These are phyloP conservation scores for Lophium mytilinum DNA, from an alignment of 495 filamentous ascomycete genomes.

Conservation along the genomic window DNA sequence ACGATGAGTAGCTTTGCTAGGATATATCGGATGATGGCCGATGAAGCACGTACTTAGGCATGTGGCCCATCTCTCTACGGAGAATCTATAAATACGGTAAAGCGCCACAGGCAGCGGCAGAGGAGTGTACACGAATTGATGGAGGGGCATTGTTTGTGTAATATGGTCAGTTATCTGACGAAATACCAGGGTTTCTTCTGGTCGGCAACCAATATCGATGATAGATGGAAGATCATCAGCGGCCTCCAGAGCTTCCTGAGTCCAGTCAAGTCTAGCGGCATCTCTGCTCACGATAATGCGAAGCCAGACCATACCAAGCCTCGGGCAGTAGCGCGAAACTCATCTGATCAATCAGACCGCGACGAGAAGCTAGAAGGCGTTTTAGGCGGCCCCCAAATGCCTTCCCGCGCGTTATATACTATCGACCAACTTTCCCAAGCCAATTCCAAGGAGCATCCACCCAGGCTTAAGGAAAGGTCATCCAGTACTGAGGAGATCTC, in stretches of 20 bases:
- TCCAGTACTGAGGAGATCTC: too few relatives aligned
- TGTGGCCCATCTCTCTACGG: too few relatives aligned
- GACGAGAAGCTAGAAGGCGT: not conserved
- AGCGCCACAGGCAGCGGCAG: too few relatives aligned
- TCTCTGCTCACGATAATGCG: not conserved
- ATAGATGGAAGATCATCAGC: not conserved
- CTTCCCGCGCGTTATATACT: not conserved
- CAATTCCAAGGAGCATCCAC: too few relatives aligned
- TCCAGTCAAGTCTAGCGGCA: not conserved
- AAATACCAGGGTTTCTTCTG: not conserved
- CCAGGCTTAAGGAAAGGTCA: too few relatives aligned
- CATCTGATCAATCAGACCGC: not conserved
- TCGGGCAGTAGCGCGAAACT: not conserved
- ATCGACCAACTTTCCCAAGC: not conserved
- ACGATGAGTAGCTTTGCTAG: too few relatives aligned
- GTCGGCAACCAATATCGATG: not conserved
- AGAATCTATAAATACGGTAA: too few relatives aligned
- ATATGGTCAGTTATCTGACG: too few relatives aligned
- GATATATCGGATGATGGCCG: too few relatives aligned
- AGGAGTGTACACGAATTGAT: too few relatives aligned
- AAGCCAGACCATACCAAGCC: not conserved
- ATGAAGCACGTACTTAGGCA: too few relatives aligned
- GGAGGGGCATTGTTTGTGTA: too few relatives aligned
- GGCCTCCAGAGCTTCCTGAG: not conserved
- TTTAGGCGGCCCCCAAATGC: not conserved